phyloP scores from a whole-genome alignment of 1,284 basidiomycete species.

The Marasmius fiardii region DNA sequence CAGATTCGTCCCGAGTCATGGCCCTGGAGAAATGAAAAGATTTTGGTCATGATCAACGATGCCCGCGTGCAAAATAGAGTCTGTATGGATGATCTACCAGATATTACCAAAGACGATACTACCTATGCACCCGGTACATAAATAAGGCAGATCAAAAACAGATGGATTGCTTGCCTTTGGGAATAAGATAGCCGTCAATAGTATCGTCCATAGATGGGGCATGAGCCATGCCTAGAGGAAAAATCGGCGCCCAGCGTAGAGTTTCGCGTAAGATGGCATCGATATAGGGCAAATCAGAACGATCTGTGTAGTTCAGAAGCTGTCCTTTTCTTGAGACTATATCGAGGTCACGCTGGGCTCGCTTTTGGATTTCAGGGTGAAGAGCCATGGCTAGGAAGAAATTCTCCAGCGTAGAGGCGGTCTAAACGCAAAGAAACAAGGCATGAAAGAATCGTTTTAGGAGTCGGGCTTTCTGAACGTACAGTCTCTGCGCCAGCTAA shows the following conservation, averaged over 20 bases:
- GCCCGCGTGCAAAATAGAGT: no score
- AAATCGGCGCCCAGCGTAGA: no score
- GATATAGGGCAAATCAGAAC: slow-evolving; percentile 1
- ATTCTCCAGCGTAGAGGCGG: background rate
- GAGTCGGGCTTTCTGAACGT: background rate
- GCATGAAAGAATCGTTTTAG: background rate
- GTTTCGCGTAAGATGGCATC: slow-evolving; percentile 1
- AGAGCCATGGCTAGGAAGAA: slow-evolving; percentile 2
- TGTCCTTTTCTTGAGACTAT: background rate
- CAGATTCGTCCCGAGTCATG: no score
- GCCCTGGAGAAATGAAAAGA: background rate
- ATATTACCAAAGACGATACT: background rate
- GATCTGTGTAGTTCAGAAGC: slow-evolving; percentile 1
- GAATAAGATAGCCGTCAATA: slow-evolving; percentile 5
- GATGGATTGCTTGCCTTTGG: slow-evolving; percentile 10
- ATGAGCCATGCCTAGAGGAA: slow-evolving; percentile 3
- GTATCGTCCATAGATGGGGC: background rate
- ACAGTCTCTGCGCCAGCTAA: background rate
- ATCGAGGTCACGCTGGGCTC: slow-evolving; percentile 9
- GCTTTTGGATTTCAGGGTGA: background rate
- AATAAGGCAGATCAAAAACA: slow-evolving; percentile 13
- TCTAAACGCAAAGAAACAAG: background rate
- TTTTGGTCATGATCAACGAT: no score
- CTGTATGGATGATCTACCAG: background rate
- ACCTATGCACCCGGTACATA: slow-evolving; percentile 1